Percentiles rank a stretch among this genome's conserved stretches.
phyloP scores from a whole-genome alignment of 75 land plant species.

The Selaginella tamariscina region DNA sequence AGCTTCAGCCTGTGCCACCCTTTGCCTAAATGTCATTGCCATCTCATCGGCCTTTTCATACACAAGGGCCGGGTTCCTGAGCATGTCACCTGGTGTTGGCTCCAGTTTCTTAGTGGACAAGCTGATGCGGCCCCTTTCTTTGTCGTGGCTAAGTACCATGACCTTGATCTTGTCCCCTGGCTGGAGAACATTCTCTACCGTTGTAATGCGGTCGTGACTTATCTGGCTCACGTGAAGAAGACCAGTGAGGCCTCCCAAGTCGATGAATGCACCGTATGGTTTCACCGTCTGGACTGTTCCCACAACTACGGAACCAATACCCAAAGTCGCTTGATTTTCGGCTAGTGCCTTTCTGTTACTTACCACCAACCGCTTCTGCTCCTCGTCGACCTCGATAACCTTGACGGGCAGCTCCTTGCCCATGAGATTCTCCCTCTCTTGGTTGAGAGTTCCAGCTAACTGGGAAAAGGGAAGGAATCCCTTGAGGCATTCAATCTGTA shows the following conservation, averaged over 20 bases:
- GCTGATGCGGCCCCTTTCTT: constrained; percentile 90
- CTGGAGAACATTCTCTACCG: constrained; percentile 74
- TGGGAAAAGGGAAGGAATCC: constrained; percentile 9
- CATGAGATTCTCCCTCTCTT: constrained; percentile 74
- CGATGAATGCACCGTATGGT: constrained; percentile 96
- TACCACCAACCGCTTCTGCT: constrained; percentile 71
- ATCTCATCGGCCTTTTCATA: constrained; percentile 99
- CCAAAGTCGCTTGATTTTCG: constrained; percentile 75
- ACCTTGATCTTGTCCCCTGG: constrained; percentile 97
- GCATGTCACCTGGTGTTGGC: constrained; percentile 99
- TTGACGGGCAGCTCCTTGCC: constrained; percentile 70
- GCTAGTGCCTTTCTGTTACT: constrained; percentile 93
- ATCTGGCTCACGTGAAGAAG: constrained; percentile 97
- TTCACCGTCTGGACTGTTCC: constrained; percentile 91
- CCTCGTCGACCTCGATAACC: constrained; percentile 88
- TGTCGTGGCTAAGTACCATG: constrained; percentile 94
- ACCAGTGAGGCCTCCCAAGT: constrained; percentile 86
- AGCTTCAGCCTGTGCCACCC: constrained; percentile 98
- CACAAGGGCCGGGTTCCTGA: constrained; percentile 88
- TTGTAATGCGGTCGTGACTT: constrained; percentile 89
- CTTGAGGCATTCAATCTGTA: neutral
- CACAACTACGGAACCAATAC: constrained; percentile 84
- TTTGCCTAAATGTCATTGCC: constrained; percentile 96
- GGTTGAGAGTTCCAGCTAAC: constrained; percentile 13
- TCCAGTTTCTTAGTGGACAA: constrained; percentile 97